A percentile compares a stretch with the other conserved stretches of the same genome.
Conservation (phyloP, 1,284 basidiomycete genomes). For the Apiotrichum gamsii region DNA sequence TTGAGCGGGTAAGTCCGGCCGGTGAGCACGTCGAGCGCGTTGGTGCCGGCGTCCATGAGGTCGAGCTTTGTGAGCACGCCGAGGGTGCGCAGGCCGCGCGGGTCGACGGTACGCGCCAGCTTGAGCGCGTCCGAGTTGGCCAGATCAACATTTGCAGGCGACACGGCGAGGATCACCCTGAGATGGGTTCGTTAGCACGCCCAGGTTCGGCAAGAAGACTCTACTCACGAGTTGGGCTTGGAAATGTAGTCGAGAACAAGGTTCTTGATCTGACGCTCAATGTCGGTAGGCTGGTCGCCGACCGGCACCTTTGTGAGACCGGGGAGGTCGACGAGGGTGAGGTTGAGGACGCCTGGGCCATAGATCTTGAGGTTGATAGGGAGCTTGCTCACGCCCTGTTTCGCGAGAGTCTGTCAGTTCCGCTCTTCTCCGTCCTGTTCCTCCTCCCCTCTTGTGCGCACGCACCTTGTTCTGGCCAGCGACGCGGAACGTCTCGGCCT, state of each 20-base stretch:
- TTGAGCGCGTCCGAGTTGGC: conserved; percentile 98
- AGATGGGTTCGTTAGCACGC: neutral
- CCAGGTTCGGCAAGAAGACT: neutral
- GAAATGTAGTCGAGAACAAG: conserved; percentile 92
- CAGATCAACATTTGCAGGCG: conserved; percentile 93
- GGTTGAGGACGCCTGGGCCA: conserved; percentile 87
- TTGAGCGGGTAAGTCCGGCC: conserved; percentile 96
- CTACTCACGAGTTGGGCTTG: conserved; percentile 82
- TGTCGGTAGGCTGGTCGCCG: conserved; percentile 64
- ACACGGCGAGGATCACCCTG: conserved; percentile 93
- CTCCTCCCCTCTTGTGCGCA: no score
- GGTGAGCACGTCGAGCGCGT: conserved; percentile 91
- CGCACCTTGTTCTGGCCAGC: conserved; percentile 88
- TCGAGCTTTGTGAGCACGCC: conserved; percentile 96
- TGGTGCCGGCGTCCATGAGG: conserved; percentile 97
- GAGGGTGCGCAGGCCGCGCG: conserved; percentile 90
- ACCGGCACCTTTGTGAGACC: conserved; percentile 93
- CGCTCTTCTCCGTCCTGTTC: neutral
- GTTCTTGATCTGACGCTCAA: conserved; percentile 91
- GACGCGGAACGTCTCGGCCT: conserved; percentile 94
- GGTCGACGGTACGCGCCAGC: conserved; percentile 89
- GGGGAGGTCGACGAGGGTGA: conserved; percentile 92
- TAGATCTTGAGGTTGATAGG: conserved; percentile 93
- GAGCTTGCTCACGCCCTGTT: conserved; percentile 78
- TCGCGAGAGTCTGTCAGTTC: neutral